Base-by-base conservation (phyloP, 345 rosid species). In the Salix viminalis region DNA sequence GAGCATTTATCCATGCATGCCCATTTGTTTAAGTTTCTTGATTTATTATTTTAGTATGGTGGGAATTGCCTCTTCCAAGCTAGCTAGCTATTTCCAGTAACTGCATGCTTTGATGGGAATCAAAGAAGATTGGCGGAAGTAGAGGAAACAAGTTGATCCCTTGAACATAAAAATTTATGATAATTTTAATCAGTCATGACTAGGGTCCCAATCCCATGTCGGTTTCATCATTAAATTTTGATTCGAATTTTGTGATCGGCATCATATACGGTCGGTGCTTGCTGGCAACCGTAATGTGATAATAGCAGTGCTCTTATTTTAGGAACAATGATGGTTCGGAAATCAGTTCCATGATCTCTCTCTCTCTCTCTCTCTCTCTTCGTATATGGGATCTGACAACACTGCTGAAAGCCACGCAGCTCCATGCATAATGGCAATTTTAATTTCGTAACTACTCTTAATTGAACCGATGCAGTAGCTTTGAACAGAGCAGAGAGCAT, bases 1-100 rank as follows among this genome's bases (percentile, higher is more conserved):
- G 86, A 76, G 85, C 89, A 88, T 85, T 90, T 85, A 87, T 75
- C 84, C 76, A 87, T 67, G 81, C 76, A 87, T 67, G 81, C 65
- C 86, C 84, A 73, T 80, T 79, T 81, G 64, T 39, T 65, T 68
- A 66, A 65, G 62, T 73, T 70, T 70, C 67, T 37, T 79, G 65
- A 66, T 78, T 71, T 74, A 18, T 23, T 26, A 13, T 23, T 65
- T 16, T 3, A 28, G 64, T 58, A 41, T 54, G 72, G 42, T 65
- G 62, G 65, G 52, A 54, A 79, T 61, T 30, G 67, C 16, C 39
- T 46, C 23, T 70, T 70, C 52, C 60, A 3, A 56, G 69, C 69
- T 66, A 66, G 69, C 69, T 66, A 66, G n/a, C 68, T 61, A 32
- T 26, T 7, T 15, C 16, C 21, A 28, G 34, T 36, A 37, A 12